phyloP scores from a whole-genome alignment of 306 rosid species.

The Alnus glutinosa region DNA sequence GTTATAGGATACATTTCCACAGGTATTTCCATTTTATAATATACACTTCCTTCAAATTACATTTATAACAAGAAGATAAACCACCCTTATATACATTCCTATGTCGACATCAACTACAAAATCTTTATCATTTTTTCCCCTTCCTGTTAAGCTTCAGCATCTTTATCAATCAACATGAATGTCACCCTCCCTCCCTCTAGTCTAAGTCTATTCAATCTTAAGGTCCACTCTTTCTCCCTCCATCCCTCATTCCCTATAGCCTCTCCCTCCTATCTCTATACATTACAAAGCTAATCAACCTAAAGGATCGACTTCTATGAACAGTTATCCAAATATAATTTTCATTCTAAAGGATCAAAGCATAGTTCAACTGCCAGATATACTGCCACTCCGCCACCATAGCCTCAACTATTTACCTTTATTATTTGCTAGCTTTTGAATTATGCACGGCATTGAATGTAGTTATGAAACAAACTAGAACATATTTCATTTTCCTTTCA shows the following conservation, averaged over 20 bases:
- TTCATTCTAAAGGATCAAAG: not conserved
- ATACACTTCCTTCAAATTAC: not conserved
- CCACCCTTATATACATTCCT: not conserved
- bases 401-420: not conserved
- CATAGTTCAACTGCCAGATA: not conserved
- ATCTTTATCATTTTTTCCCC: too few species aligned
- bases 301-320: not conserved
- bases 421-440: not conserved
- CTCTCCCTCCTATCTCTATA: not conserved
- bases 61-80: not conserved
- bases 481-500: not conserved
- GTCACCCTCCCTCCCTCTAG: not conserved
- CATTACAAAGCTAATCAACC: not conserved
- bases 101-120: not conserved
- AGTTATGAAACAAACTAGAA: not conserved
- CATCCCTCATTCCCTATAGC: too few species aligned
- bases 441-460: not conserved
- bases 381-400: not conserved
- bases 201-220: too few species aligned
- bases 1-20: too few species aligned
- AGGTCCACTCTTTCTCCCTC: too few species aligned
- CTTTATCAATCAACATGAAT: not conserved
- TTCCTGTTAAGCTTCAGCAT: too few species aligned
- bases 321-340: not conserved
- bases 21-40: not conserved